Base-by-base conservation (phyloP, 176 grass and related monocot species). In the Oryza australiensis region DNA sequence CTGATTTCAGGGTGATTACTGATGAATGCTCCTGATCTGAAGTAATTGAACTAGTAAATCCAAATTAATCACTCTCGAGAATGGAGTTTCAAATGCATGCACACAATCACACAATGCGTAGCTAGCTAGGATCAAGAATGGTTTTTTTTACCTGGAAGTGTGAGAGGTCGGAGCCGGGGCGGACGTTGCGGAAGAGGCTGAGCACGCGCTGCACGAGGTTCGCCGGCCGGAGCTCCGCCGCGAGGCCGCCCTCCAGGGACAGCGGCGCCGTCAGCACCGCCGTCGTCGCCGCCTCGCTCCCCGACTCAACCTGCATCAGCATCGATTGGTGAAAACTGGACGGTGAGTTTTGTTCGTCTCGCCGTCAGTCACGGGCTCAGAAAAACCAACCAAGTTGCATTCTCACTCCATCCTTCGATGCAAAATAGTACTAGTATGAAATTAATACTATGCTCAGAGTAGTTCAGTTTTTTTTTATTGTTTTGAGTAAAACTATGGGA, bases 131-230 rank as follows among this genome's bases (percentile, higher is more conserved):
- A 53, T 53, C 16, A 55, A 55, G 20, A 55, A 55, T n/a, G 51
- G 15, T 15, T 49, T n/a, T 55, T 55, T 1, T 70, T 81, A 87
- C 96, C 92, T 95, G 90, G 10, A 99, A 90, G 24, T 87, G 90
- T 2, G 93, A 88, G 81, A 99, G 96, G 80, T 99, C 96, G 3
- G 93, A 88, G 26, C 96, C 93, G 2, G 91, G 96, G 7, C 80
- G 80, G 60, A 99, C 87, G 72, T 90, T 95, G 27, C 93, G 62
- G 79, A 99, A 93, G 14, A 99, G 87, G 82, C 93, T 99, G 42
- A 99, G 64, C 18, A 92, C 76, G 2, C 90, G 82, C 80, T 93
- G 90, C 72, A 82, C 79, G 0, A 95, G 27, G 80, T 93, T 95
- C 1, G 89, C 79, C 20, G 88, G 90, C 32, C 40, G 84, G 53